Percentiles rank a stretch among this genome's conserved stretches.
Conservation (phyloP, 139 green algal genomes). For the Chlorella vulgaris region DNA sequence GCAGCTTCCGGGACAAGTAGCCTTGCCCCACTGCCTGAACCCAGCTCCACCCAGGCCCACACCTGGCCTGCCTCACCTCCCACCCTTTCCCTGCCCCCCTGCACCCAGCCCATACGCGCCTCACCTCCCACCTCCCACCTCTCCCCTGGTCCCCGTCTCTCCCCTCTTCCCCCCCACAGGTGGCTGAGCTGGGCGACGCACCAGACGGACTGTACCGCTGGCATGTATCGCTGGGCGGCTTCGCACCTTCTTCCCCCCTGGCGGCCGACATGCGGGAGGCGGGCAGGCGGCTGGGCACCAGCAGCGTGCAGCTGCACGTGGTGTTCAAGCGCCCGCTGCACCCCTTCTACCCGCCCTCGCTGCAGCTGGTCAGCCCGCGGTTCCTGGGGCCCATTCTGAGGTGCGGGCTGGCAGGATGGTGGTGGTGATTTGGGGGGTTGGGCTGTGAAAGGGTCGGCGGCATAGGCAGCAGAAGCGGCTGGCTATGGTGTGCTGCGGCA, state of each 20-base stretch:
- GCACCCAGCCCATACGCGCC: too few species aligned
- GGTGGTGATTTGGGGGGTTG: not conserved
- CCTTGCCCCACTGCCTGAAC: too few species aligned
- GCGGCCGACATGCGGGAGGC: conserved; percentile 70
- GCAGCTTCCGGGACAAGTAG: too few species aligned
- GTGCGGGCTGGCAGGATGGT: not conserved
- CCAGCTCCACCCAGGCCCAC: too few species aligned
- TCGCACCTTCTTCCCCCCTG: conserved; percentile 45
- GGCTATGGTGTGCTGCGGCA: too few species aligned
- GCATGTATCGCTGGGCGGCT: conserved; percentile 65
- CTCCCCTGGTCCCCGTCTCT: too few species aligned
- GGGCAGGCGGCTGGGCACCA: conserved; percentile 51
- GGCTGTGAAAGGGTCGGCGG: too few species aligned
- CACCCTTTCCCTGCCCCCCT: too few species aligned
- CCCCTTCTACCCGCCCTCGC: conserved; percentile 82
- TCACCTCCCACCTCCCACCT: too few species aligned
- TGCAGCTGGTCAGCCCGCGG: conserved; percentile 68
- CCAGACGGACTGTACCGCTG: conserved; percentile 75
- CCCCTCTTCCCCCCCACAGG: too few species aligned
- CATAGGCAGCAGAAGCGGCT: too few species aligned
- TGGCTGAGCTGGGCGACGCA: conserved; percentile 24
- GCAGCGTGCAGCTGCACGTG: conserved; percentile 68
- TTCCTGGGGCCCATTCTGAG: conserved; percentile 50
- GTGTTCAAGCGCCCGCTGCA: conserved; percentile 85
- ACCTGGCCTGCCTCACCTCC: too few species aligned